phyloP scores from a whole-genome alignment of 768 basidiomycete species.

The Russula virescens region DNA sequence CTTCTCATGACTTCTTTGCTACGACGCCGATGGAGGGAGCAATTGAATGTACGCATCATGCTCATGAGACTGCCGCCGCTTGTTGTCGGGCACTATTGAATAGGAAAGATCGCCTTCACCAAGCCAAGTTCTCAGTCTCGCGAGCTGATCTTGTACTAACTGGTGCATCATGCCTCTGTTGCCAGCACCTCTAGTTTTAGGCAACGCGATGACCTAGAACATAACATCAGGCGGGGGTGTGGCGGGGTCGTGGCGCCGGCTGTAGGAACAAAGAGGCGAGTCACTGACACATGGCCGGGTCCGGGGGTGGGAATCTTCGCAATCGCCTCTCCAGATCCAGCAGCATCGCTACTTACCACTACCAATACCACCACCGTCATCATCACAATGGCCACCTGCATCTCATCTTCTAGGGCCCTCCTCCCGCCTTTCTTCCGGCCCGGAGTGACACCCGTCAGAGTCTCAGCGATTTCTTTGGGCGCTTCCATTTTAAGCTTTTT shows the following conservation, averaged over 20 bases:
- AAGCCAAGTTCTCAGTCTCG: neutral
- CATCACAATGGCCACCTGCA: neutral
- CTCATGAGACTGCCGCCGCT: too few species aligned
- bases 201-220: neutral
- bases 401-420: neutral
- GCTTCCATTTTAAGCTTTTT: slow-evolving; percentile 6
- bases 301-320: neutral
- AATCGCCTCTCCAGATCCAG: too few species aligned
- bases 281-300: neutral
- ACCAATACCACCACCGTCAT: neutral
- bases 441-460: neutral
- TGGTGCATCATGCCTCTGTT: neutral
- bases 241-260: neutral
- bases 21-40: too few species aligned
- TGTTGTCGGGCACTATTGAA: neutral
- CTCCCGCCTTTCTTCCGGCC: too few species aligned
- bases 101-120: neutral
- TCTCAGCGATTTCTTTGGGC: slow-evolving; percentile 9
- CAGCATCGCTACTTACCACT: neutral
- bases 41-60: too few species aligned
- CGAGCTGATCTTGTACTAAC: too few species aligned
- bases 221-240: neutral
- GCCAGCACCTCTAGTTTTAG: too few species aligned
- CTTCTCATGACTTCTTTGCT: neutral
- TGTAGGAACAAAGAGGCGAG: neutral